A percentile compares a stretch with the other conserved stretches of the same genome.
phyloP scores from a whole-genome alignment of 805 yeast genomes.

The Starmerella davenportii region DNA sequence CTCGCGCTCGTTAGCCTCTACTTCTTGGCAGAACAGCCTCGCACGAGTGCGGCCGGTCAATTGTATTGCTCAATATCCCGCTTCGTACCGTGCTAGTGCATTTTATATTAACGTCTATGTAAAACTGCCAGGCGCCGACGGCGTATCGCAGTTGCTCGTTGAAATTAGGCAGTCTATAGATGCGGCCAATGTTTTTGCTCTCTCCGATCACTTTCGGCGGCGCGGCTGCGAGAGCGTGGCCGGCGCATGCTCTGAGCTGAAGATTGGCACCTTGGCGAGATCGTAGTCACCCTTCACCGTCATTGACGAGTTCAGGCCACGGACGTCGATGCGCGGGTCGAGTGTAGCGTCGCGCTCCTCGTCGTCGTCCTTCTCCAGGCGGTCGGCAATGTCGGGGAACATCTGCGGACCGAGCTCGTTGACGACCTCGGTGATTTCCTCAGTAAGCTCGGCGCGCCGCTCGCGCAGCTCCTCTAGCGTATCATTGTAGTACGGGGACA shows the following conservation, averaged over 20 bases:
- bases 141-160: too few relatives aligned
- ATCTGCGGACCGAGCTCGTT: conserved; percentile 69
- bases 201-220: background rate
- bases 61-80: too few relatives aligned
- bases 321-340: conserved; percentile 17
- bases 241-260: conserved; percentile 13
- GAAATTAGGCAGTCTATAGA: too few relatives aligned
- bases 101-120: too few relatives aligned
- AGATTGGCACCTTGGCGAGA: conserved; percentile 16
- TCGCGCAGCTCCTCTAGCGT: conserved; percentile 37
- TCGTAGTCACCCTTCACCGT: conserved; percentile 15
- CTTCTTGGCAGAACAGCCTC: too few relatives aligned
- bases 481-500: conserved; percentile 23
- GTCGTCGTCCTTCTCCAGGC: conserved; percentile 13
- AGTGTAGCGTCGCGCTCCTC: conserved; percentile 2
- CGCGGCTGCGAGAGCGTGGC: conserved; percentile 4
- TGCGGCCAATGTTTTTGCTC: too few relatives aligned
- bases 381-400: conserved; percentile 56
- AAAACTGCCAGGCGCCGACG: too few relatives aligned
- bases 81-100: too few relatives aligned
- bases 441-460: conserved; percentile 43
- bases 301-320: conserved; percentile 12
- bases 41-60: too few relatives aligned
- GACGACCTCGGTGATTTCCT: conserved; percentile 59
- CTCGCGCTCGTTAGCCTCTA: too few relatives aligned